Evolutionary conservation across 2,329 filamentous ascomycete genomes (phyloP).

Genomic region (Cryphonectria carpinicola): DNA sequence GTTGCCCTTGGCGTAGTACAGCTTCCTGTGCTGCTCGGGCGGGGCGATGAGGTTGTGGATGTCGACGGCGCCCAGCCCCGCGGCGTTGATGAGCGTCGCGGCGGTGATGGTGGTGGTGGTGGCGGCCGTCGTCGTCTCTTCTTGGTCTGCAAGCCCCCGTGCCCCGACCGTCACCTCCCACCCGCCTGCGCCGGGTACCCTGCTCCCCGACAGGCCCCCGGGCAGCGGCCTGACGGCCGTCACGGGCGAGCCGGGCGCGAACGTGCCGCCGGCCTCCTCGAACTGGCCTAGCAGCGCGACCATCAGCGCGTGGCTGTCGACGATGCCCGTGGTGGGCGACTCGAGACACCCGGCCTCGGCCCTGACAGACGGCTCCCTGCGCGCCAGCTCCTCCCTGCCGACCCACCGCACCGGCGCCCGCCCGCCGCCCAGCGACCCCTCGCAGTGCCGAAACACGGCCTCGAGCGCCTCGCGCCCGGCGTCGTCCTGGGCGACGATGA

Average conservation of each 20-base stretch:
- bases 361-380: conserved; percentile 74
- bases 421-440: conserved; percentile 35
- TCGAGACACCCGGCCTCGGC: conserved; percentile 78
- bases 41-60: conserved; percentile 84
- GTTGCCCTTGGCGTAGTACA: conserved; percentile 90
- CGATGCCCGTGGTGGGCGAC: conserved; percentile 83
- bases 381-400: conserved; percentile 59
- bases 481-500: conserved; percentile 87
- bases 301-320: conserved; percentile 89
- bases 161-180: conserved; percentile 68
- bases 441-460: conserved; percentile 51
- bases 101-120: conserved; percentile 70
- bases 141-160: conserved; percentile 48
- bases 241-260: conserved; percentile 72
- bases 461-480: conserved; percentile 68
- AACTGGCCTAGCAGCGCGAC: conserved; percentile 75
- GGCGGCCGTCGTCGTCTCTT: conserved; percentile 48
- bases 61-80: conserved; percentile 75
- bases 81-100: conserved; percentile 81
- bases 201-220: conserved; percentile 21
- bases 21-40: conserved; percentile 53
- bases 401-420: conserved; percentile 77
- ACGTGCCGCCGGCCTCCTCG: conserved; percentile 74
- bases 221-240: conserved; percentile 57
- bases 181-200: conserved; percentile 54